A percentile compares a stretch with the other conserved stretches of the same genome.
Conservation (phyloP, 306 rosid genomes). For the Lathyrus tuberosus region DNA sequence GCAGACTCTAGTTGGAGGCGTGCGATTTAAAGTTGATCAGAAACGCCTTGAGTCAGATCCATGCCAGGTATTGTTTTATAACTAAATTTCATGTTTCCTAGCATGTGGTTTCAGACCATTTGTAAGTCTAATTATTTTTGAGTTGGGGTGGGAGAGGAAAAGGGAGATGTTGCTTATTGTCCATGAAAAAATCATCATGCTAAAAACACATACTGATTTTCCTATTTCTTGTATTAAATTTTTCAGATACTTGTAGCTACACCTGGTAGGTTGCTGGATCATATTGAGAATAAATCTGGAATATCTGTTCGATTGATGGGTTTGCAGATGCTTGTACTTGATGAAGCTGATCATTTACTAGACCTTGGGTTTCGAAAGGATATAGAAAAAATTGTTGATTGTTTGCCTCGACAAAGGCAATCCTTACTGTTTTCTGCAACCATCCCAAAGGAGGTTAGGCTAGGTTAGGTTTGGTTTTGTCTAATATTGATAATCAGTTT, state of each 20-base stretch:
- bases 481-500: neutral
- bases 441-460: constrained; percentile 95
- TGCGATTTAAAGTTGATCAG: constrained; percentile 84
- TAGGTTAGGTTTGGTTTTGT: constrained; percentile 36
- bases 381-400: constrained; percentile 88
- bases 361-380: constrained; percentile 94
- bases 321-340: constrained; percentile 86
- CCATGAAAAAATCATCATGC: constrained; percentile 9
- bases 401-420: constrained; percentile 89
- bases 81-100: constrained; percentile 29
- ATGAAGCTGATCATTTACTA: constrained; percentile 87
- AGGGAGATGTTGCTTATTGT: constrained; percentile 25
- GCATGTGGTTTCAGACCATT: constrained; percentile 5
- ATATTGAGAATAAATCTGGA: constrained; percentile 82
- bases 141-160: constrained; percentile 7
- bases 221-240: constrained; percentile 16
- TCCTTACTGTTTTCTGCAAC: constrained; percentile 88
- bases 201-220: constrained; percentile 19
- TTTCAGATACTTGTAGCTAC: constrained; percentile 93
- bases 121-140: constrained; percentile 3
- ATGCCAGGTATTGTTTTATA: constrained; percentile 68
- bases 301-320: constrained; percentile 83
- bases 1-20: constrained; percentile 90
- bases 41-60: constrained; percentile 85
- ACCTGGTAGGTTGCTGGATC: constrained; percentile 95